Conservation (phyloP, 768 basidiomycete genomes). For the Lentinula sp. region DNA sequence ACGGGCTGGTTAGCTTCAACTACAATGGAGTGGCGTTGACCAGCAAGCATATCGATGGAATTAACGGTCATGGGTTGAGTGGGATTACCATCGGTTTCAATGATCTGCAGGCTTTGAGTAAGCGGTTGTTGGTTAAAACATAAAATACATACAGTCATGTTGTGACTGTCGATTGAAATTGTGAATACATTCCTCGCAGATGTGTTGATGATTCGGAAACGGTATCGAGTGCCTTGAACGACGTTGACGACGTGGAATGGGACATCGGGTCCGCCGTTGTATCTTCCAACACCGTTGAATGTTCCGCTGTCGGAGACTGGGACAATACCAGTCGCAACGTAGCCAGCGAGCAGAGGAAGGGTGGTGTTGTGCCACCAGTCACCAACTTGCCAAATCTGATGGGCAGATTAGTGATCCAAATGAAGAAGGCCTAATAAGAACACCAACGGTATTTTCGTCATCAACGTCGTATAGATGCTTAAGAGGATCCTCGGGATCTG, state of each 20-base stretch:
- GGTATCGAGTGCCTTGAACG: slow-evolving; percentile 27
- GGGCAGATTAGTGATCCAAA: background rate
- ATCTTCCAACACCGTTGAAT: slow-evolving; percentile 42
- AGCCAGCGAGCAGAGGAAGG: slow-evolving; percentile 18
- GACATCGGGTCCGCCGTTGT: slow-evolving; percentile 25
- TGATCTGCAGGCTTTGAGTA: slow-evolving; percentile 16
- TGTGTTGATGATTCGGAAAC: slow-evolving; percentile 43
- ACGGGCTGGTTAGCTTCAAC: slow-evolving; percentile 36
- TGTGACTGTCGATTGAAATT: slow-evolving; percentile 33
- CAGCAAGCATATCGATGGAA: slow-evolving; percentile 5
- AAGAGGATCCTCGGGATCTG: slow-evolving; percentile 35
- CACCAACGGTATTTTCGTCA: slow-evolving; percentile 18
- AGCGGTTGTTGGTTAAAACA: slow-evolving; percentile 11
- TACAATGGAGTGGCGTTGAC: slow-evolving; percentile 18
- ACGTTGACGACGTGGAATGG: slow-evolving; percentile 37
- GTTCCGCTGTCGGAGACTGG: slow-evolving; percentile 31
- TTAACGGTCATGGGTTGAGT: slow-evolving; percentile 7
- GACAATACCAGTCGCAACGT: slow-evolving; percentile 17
- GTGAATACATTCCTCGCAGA: slow-evolving; percentile 28
- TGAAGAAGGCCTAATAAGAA: background rate
- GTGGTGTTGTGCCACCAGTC: slow-evolving; percentile 20
- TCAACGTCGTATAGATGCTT: slow-evolving; percentile 37
- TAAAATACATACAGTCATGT: slow-evolving; percentile 21
- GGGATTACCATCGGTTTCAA: slow-evolving; percentile 33
- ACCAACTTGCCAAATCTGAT: slow-evolving; percentile 5